Base-by-base conservation (phyloP, 2,329 filamentous ascomycete genomes). In the Microdochium nivale region DNA sequence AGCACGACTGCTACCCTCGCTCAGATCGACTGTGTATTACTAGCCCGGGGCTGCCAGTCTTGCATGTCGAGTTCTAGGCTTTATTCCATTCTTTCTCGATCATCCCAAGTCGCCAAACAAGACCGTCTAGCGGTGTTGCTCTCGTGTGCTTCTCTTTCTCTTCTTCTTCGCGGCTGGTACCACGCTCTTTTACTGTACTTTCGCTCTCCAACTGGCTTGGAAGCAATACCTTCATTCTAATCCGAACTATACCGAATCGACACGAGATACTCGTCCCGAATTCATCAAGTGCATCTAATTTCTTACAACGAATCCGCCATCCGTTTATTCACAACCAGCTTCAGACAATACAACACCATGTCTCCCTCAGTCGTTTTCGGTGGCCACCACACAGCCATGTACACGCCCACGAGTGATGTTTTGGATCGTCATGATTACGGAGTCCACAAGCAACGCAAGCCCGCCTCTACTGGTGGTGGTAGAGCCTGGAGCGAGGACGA, bases 401-500 rank as follows among this genome's bases (percentile, higher is more conserved):
- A 80, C 60, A 71, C 71, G 40, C 75, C 76, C 25, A 73, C 73
- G 23, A 75, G 75, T 51, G 80, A 83, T 62, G 70, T 69, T 55
- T 71, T 79, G 61, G 75, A 78, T 54, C 77, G 79, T 55, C 79
- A 82, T 56, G 79, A 80, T 21, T 81, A 78, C 60, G 76, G 80
- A 51, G 72, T 84, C 63, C 71, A 74, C 53, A 87, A 88, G 70
- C 81, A 77, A 65, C 79, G 84, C 55, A 88, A 87, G 72, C 71
- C 78, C 55, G 78, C 81, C 23, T 83, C 86, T 54, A 87, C 85
- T 49, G 86, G 87, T 57, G 86, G 87, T 59, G 87, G 87, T 60
- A 79, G 88, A 67, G 87, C 87, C 52, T 92, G 88, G 88, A 90
- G 87, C 56, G 88, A 91, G 66, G 87, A 90, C 68, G 88, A 91